phyloP scores from a whole-genome alignment of 192 early-diverging fungal genomes.

The Globomyces pollinis-pini region DNA sequence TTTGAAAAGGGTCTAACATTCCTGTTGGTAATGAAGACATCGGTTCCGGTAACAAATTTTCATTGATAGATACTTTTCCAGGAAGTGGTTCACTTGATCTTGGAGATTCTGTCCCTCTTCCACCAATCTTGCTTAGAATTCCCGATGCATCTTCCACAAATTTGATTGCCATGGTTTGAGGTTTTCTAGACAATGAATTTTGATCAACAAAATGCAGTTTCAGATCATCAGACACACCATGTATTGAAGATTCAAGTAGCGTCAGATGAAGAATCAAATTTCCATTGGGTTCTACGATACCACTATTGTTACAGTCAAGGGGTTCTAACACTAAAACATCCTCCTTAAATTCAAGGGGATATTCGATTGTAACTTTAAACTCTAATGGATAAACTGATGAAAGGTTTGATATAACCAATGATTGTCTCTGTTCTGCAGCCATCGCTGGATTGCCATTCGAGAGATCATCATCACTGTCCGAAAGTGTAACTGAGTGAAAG shows the following conservation, averaged over 20 bases:
- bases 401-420: conserved; percentile 55
- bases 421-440: conserved; percentile 30
- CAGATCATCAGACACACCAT: conserved; percentile 67
- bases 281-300: conserved; percentile 51
- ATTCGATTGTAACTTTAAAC: conserved; percentile 64
- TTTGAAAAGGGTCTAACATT: neutral
- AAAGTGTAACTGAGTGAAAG: conserved; percentile 53
- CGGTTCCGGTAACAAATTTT: too few species aligned
- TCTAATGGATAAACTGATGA: conserved; percentile 53
- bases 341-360: conserved; percentile 64
- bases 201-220: conserved; percentile 64
- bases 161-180: conserved; percentile 54
- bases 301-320: conserved; percentile 49
- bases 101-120: too few species aligned
- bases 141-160: conserved; percentile 49
- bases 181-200: conserved; percentile 50
- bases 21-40: too few species aligned
- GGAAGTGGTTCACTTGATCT: neutral
- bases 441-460: conserved; percentile 12
- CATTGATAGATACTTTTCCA: conserved; percentile 1
- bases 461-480: conserved; percentile 49
- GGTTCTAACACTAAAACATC: conserved; percentile 54
- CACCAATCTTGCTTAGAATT: too few species aligned
- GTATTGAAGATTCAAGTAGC: conserved; percentile 50
- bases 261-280: conserved; percentile 49